These are phyloP conservation scores for Lunularia cruciata DNA, from an alignment of 225 moss, liverwort and hornwort genomes.

Conservation along the genomic window DNA sequence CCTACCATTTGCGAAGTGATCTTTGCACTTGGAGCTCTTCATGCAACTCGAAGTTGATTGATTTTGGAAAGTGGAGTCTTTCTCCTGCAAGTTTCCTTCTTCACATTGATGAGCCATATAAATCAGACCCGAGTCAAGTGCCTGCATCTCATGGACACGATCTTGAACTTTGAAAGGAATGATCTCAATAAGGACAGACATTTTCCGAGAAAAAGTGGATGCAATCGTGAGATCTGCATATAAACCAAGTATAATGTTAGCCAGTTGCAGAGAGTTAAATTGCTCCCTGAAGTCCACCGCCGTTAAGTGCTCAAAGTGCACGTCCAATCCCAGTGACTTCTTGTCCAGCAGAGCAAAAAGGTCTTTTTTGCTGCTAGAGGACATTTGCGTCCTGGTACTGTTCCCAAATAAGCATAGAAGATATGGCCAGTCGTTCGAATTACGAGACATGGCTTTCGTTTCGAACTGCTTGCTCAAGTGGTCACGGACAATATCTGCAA, in stretches of 20 bases:
- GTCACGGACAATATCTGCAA: slow-evolving; percentile 17
- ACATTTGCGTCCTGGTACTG: slow-evolving; percentile 1
- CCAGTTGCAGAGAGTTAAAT: slow-evolving; percentile 19
- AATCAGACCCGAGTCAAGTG: slow-evolving; percentile 30
- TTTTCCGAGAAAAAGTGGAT: slow-evolving; percentile 11
- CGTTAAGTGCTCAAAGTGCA: slow-evolving; percentile 15
- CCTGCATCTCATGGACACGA: slow-evolving; percentile 27
- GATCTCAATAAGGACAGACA: slow-evolving; percentile 22
- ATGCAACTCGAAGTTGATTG: slow-evolving; percentile 8
- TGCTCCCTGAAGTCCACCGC: slow-evolving; percentile 20
- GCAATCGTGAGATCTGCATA: slow-evolving; percentile 22
- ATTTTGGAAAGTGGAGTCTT: background rate
- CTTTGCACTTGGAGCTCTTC: slow-evolving; percentile 8
- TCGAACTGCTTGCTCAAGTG: slow-evolving; percentile 8
- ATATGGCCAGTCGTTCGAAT: slow-evolving; percentile 14
- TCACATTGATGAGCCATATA: slow-evolving; percentile 25
- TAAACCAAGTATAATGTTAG: slow-evolving; percentile 19
- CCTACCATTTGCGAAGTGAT: background rate
- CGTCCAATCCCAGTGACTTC: slow-evolving; percentile 13
- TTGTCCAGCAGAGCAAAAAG: slow-evolving; percentile 11
- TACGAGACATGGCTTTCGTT: background rate
- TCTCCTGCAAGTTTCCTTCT: background rate
- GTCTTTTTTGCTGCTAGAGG: slow-evolving; percentile 15
- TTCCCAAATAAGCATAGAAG: slow-evolving; percentile 19
- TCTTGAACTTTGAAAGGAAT: slow-evolving; percentile 19